Evolutionary conservation across 139 green algal species (phyloP), one percentile per base, ranked within the genome.

Genomic region (Micractinium sp.): DNA sequence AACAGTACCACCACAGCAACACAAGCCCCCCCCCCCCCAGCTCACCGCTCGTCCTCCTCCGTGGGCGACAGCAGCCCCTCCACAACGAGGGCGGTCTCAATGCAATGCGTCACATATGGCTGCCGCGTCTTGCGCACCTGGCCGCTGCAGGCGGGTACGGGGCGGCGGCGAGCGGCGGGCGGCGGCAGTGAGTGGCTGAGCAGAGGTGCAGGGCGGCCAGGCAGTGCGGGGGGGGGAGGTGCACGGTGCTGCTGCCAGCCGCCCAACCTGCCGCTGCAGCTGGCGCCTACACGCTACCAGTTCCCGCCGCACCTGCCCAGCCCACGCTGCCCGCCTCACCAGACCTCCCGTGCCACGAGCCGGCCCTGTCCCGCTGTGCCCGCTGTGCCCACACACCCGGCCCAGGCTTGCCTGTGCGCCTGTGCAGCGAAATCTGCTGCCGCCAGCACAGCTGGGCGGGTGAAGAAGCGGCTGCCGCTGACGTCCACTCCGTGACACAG

Each of bases 51-150:
- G n/a, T 93, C 90, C 14, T 91, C 69, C 79, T 93, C 89, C 0
- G 85, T 83, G 22, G 86, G 86, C 29, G 61, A 83, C 41, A 95
- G 79, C 81, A 94, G 84, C 0, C 53, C 79, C 86, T 98, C 97
- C 78, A 99, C 92, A 56, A 99, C 99, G 47, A 95, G 90, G 47
- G 97, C 97, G 3, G 97, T 97, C 85, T 99, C 95, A 0, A 99
- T 94, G 94, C 96, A 99, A 91, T 99, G 98, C 1, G 87, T 92
- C 0, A 99, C 93, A 87, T 99, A 99, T 0, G 97, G 96, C 89
- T 99, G 94, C 7, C 96, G 95, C 16, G 96, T 99, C 85, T 96
- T 96, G 53, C 98, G 94, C 71, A 89, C 86, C 93, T 99, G 96
- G 47, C 94, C 96, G 47, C 78, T 83, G 78, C 78, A 66, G 39